A percentile compares a stretch with the other conserved stretches of the same genome.
These are phyloP conservation scores for Cercospora brassicicola DNA, from an alignment of 2,329 filamentous ascomycete species.

Conservation along the genomic window DNA sequence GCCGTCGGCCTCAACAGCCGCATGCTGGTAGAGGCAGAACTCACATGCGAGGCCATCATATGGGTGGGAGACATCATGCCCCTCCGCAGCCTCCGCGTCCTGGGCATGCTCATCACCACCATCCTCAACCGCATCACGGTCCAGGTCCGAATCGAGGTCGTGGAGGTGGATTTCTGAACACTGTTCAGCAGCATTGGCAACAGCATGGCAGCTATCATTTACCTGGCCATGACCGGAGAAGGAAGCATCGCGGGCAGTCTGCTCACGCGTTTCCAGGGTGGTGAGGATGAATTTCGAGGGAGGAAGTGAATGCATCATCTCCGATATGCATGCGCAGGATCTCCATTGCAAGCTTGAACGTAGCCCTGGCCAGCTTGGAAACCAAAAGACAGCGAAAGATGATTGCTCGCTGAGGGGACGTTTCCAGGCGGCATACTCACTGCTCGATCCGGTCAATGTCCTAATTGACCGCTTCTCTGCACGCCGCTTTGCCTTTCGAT, in stretches of 20 bases:
- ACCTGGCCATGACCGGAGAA: constrained; percentile 4
- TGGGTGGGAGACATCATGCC: neutral
- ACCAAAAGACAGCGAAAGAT: neutral
- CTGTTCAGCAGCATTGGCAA: constrained; percentile 9
- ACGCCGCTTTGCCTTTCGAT: neutral
- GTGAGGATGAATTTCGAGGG: neutral
- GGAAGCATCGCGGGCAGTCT: neutral
- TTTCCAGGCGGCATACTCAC: neutral
- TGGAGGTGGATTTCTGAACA: neutral
- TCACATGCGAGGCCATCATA: neutral
- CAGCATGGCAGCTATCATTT: constrained; percentile 1
- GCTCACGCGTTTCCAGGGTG: constrained; percentile 3
- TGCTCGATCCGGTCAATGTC: neutral
- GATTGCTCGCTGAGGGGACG: neutral
- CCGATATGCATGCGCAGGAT: neutral
- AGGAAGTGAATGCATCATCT: neutral
- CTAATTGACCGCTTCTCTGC: neutral
- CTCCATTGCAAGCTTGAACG: neutral
- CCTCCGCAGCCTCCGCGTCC: neutral
- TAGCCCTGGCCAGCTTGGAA: neutral
- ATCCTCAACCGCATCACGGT: neutral
- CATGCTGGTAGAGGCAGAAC: neutral
- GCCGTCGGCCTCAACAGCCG: neutral
- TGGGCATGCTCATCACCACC: neutral
- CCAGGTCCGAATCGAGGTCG: neutral